Evolutionary conservation across 192 early-diverging fungal genomes (phyloP).

Genomic region (Umbelopsis sp.): DNA sequence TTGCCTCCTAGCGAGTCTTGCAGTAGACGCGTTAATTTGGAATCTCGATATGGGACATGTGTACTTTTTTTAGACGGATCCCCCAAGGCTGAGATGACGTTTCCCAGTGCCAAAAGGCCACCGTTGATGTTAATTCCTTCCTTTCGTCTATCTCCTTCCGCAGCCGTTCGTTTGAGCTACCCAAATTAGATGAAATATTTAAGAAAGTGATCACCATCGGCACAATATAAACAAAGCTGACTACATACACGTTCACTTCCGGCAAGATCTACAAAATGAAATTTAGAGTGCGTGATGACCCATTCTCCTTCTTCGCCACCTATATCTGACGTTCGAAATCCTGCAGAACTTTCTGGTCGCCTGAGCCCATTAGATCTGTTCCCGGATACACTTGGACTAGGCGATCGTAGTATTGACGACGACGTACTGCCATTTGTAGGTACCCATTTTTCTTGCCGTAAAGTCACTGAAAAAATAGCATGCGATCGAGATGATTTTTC

Average conservation of each 20-base stretch:
- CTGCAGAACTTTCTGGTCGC: slow-evolving; percentile 24
- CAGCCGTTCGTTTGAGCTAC: slow-evolving; percentile 87
- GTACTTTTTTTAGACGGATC: slow-evolving; percentile 64
- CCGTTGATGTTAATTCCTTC: slow-evolving; percentile 98
- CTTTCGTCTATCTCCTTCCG: slow-evolving; percentile 88
- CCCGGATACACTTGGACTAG: slow-evolving; percentile 21
- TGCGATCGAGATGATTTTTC: slow-evolving; percentile 92
- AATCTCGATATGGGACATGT: slow-evolving; percentile 96
- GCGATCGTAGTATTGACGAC: slow-evolving; percentile 11
- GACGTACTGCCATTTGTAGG: slow-evolving; percentile 36
- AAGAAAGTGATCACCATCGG: slow-evolving; percentile 8
- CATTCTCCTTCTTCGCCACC: slow-evolving; percentile 56
- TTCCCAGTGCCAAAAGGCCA: slow-evolving; percentile 93
- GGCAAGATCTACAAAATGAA: slow-evolving; percentile 99
- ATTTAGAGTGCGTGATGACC: slow-evolving; percentile 79
- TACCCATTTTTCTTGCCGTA: slow-evolving; percentile 74
- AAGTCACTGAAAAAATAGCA: slow-evolving; percentile 93
- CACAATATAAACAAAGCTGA: slow-evolving; percentile 10
- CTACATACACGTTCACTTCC: slow-evolving; percentile 81
- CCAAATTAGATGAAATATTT: background rate
- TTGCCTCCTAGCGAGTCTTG: slow-evolving; percentile 97
- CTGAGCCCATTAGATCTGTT: background rate
- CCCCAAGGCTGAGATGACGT: slow-evolving; percentile 96
- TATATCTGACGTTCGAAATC: background rate
- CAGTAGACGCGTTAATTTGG: slow-evolving; percentile 94